Evolutionary conservation across 2,329 filamentous ascomycete genomes (phyloP).

Genomic region (Sarocladium kiliense): DNA sequence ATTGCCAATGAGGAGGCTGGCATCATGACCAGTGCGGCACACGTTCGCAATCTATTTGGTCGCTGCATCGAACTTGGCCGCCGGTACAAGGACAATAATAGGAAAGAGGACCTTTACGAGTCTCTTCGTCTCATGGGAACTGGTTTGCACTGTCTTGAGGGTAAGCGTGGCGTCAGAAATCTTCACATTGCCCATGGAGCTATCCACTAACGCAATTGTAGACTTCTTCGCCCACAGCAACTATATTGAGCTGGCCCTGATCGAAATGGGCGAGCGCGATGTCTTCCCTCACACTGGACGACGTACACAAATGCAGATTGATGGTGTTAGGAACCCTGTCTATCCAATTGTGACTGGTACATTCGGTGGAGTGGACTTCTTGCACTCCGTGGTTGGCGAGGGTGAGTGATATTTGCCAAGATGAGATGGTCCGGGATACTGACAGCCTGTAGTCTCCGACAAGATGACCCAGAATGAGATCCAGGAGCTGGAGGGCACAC

Average conservation of each 20-base stretch:
- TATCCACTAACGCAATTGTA: constrained; percentile 19
- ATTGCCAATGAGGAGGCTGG: constrained; percentile 77
- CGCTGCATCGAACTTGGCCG: constrained; percentile 76
- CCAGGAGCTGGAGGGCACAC: constrained; percentile 78
- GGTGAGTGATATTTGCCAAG: constrained; percentile 29
- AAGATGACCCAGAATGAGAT: constrained; percentile 90
- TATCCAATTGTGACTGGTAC: constrained; percentile 87
- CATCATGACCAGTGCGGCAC: constrained; percentile 76
- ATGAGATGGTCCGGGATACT: too few relatives aligned
- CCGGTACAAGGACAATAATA: constrained; percentile 54
- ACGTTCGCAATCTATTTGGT: constrained; percentile 69
- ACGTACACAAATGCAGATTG: constrained; percentile 63
- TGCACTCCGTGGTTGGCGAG: constrained; percentile 77
- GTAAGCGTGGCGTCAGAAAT: too few relatives aligned
- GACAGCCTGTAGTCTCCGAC: constrained; percentile 59
- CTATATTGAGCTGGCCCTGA: constrained; percentile 81
- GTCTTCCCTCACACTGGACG: constrained; percentile 85
- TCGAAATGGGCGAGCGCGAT: constrained; percentile 75
- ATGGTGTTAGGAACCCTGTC: constrained; percentile 60
- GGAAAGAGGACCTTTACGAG: constrained; percentile 74
- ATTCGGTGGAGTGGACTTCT: constrained; percentile 90
- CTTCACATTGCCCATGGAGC: too few relatives aligned
- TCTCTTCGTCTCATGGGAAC: constrained; percentile 82
- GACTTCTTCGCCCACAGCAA: constrained; percentile 94
- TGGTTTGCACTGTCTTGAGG: constrained; percentile 82